Percentiles rank a stretch among this genome's conserved stretches.
phyloP scores from a whole-genome alignment of 371 early-diverging fungal species.

The Apophysomyces ossiformis region DNA sequence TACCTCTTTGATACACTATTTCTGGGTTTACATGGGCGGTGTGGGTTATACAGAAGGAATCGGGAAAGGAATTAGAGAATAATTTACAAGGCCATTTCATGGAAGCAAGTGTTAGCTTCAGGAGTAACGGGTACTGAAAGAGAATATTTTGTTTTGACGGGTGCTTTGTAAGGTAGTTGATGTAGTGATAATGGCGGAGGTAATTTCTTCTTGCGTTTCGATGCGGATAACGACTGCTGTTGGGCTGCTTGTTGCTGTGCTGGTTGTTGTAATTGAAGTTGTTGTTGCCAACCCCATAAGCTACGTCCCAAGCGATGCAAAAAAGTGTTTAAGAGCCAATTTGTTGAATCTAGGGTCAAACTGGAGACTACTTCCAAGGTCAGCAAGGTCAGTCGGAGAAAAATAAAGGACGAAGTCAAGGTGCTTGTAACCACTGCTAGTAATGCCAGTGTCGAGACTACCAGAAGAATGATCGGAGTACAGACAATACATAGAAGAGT shows the following conservation, averaged over 20 bases:
- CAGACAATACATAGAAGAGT: background rate
- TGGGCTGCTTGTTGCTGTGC: conserved; percentile 5
- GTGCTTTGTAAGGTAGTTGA: conserved; percentile 13
- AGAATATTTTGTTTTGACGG: conserved; percentile 20
- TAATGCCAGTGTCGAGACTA: conserved; percentile 15
- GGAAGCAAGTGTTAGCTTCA: conserved; percentile 2
- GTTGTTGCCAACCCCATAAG: conserved; percentile 7
- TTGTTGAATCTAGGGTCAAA: conserved; percentile 20
- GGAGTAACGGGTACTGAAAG: conserved; percentile 23
- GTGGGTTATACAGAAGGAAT: background rate
- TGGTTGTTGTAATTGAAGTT: background rate
- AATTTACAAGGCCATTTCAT: conserved; percentile 8
- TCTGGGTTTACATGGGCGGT: background rate
- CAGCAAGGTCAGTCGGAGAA: conserved; percentile 21
- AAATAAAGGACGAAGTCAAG: conserved; percentile 29
- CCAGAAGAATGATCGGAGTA: conserved; percentile 20
- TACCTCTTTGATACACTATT: too few relatives aligned
- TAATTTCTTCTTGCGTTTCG: conserved; percentile 10
- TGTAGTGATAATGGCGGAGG: conserved; percentile 12
- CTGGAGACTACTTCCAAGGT: conserved; percentile 21
- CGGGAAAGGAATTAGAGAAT: too few relatives aligned
- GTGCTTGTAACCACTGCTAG: conserved; percentile 24
- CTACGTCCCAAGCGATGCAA: conserved; percentile 15
- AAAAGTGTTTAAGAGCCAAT: conserved; percentile 16
- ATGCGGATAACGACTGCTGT: conserved; percentile 9